Evolutionary conservation across 2,329 filamentous ascomycete genomes (phyloP).

Genomic region (Colletotrichum australisinense): DNA sequence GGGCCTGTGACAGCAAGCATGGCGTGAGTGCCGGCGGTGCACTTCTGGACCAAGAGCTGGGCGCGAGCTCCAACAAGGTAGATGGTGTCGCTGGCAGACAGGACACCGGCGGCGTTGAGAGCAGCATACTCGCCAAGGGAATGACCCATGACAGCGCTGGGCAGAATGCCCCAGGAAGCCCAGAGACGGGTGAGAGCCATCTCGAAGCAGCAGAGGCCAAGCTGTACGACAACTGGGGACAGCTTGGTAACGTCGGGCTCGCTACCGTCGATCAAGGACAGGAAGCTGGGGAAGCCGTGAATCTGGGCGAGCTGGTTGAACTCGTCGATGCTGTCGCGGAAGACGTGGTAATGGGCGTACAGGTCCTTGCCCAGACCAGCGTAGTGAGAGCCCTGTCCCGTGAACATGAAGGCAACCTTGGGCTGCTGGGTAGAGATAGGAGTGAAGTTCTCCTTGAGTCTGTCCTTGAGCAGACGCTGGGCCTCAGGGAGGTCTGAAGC

Average conservation of each 20-base stretch:
- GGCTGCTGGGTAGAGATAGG: slow-evolving; percentile 57
- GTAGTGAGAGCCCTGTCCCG: slow-evolving; percentile 67
- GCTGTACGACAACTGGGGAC: slow-evolving; percentile 64
- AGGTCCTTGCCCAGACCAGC: slow-evolving; percentile 63
- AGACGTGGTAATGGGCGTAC: slow-evolving; percentile 57
- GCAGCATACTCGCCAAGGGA: slow-evolving; percentile 82
- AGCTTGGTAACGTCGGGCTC: slow-evolving; percentile 54
- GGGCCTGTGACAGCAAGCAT: slow-evolving; percentile 63
- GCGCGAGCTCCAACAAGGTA: slow-evolving; percentile 78
- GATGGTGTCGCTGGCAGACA: slow-evolving; percentile 78
- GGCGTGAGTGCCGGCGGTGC: slow-evolving; percentile 73
- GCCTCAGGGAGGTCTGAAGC: slow-evolving; percentile 56
- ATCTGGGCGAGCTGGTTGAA: slow-evolving; percentile 63
- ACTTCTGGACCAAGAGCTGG: slow-evolving; percentile 71
- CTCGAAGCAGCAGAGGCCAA: slow-evolving; percentile 65
- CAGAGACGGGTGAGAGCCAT: slow-evolving; percentile 68
- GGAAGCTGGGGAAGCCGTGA: slow-evolving; percentile 68
- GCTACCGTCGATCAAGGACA: slow-evolving; percentile 58
- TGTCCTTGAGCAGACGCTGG: slow-evolving; percentile 53
- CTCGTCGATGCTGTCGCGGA: slow-evolving; percentile 65
- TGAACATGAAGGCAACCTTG: slow-evolving; percentile 65
- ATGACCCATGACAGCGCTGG: slow-evolving; percentile 68
- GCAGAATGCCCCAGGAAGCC: slow-evolving; percentile 66
- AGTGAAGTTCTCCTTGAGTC: slow-evolving; percentile 53
- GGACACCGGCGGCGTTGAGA: slow-evolving; percentile 75